phyloP scores from a whole-genome alignment of 2,329 filamentous ascomycete genomes.

The Colletotrichum sp. region DNA sequence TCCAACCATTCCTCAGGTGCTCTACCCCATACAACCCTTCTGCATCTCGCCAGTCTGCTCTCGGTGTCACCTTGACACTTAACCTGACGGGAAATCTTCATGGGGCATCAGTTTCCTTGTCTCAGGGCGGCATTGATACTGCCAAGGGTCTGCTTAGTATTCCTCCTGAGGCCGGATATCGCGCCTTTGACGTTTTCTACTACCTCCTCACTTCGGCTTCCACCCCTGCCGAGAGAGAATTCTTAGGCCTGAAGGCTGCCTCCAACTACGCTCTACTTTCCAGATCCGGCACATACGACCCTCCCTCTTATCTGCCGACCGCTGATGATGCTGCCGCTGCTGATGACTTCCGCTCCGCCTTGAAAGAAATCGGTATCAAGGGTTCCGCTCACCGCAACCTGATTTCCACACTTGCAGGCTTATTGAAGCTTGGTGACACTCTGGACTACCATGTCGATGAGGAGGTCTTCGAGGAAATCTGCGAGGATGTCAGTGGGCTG shows the following conservation, averaged over 20 bases:
- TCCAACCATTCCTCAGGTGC: slow-evolving; percentile 86
- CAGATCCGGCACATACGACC: slow-evolving; percentile 82
- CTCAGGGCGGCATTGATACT: slow-evolving; percentile 88
- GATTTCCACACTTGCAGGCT: slow-evolving; percentile 82
- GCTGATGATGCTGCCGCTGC: slow-evolving; percentile 92
- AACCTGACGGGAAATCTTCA: slow-evolving; percentile 81
- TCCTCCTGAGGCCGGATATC: slow-evolving; percentile 78
- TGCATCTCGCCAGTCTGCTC: slow-evolving; percentile 76
- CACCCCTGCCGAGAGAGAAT: slow-evolving; percentile 86
- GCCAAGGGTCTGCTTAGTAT: slow-evolving; percentile 80
- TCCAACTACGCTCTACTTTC: slow-evolving; percentile 81
- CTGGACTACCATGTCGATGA: slow-evolving; percentile 84
- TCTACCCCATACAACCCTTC: slow-evolving; percentile 92
- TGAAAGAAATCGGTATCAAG: slow-evolving; percentile 94
- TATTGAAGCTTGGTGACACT: slow-evolving; percentile 92
- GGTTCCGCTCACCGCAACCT: slow-evolving; percentile 82
- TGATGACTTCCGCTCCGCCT: slow-evolving; percentile 86
- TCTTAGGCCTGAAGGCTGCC: slow-evolving; percentile 78
- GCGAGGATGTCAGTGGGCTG: slow-evolving; percentile 87
- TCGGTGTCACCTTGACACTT: slow-evolving; percentile 82
- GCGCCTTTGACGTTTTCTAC: slow-evolving; percentile 98
- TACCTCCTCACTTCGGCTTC: slow-evolving; percentile 93
- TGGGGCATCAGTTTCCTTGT: slow-evolving; percentile 77
- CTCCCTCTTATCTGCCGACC: slow-evolving; percentile 87
- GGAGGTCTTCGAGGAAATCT: slow-evolving; percentile 83